These are phyloP conservation scores for Claviceps arundinis DNA, from an alignment of 2,329 filamentous ascomycete genomes.

Conservation along the genomic window DNA sequence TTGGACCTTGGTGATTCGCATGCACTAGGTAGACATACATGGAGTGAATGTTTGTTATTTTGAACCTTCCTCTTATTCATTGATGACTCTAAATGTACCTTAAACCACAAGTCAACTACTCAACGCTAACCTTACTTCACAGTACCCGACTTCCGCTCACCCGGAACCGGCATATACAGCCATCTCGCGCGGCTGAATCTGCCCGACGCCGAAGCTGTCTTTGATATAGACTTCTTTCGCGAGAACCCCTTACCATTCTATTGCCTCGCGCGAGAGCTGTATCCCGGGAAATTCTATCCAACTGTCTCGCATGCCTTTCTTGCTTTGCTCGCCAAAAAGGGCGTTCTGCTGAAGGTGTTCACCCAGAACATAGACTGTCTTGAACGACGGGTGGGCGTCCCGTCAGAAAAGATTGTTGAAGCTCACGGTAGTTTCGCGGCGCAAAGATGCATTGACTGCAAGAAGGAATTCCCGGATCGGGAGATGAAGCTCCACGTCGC, in stretches of 20 bases:
- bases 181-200: slow-evolving; percentile 79
- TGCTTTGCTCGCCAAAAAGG: slow-evolving; percentile 65
- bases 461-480: slow-evolving; percentile 54
- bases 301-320: slow-evolving; percentile 89
- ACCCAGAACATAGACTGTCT: slow-evolving; percentile 98
- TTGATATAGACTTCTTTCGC: slow-evolving; percentile 84
- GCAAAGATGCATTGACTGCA: slow-evolving; percentile 86
- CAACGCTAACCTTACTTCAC: slow-evolving; percentile 8
- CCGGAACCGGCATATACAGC: slow-evolving; percentile 83
- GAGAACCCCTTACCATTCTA: slow-evolving; percentile 83
- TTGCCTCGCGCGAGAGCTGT: slow-evolving; percentile 78
- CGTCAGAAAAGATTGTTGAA: slow-evolving; percentile 69
- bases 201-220: slow-evolving; percentile 83
- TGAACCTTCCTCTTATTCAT: too few species aligned
- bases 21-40: too few species aligned
- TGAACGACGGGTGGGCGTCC: slow-evolving; percentile 76
- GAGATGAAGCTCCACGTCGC: slow-evolving; percentile 59
- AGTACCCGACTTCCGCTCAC: slow-evolving; percentile 91
- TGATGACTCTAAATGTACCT: too few species aligned
- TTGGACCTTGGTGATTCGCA: too few species aligned
- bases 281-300: slow-evolving; percentile 77
- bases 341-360: slow-evolving; percentile 71
- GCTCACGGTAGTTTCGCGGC: slow-evolving; percentile 91
- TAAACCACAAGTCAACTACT: too few species aligned
- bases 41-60: too few species aligned